Evolutionary conservation across 768 basidiomycete species (phyloP), one percentile per base, ranked within the genome.

Genomic region (Lactarius deliciosus): DNA sequence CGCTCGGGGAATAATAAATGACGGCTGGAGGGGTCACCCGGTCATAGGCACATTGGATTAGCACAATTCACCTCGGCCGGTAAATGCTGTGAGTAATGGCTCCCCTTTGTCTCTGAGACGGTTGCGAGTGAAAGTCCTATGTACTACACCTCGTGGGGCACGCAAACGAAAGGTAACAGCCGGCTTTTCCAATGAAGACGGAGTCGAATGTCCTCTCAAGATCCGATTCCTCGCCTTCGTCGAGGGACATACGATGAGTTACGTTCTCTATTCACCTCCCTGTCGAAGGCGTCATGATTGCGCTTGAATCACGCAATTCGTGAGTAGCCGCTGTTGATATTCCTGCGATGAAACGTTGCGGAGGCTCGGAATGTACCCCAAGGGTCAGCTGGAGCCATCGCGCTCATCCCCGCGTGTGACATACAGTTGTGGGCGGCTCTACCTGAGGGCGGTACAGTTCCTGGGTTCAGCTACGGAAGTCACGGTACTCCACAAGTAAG

Each of bases 351-450:
- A 50, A 50, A 50, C 22, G 47, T 13, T 22, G 30, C 20, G n/a
- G 1, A 47, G 10, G 18, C 47, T 47, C 45, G 20, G 45, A 47
- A 47, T 47, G 45, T n/a, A 47, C 9, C 9, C 30, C 15, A 16
- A 54, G 54, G 54, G 54, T 32, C 54, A 56, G 18, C 54, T 56
- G 30, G 16, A 56, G 54, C 3, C 30, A 28, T 30, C 28, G 54
- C 47, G 22, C 47, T 50, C 22, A 15, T 32, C 6, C 15, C 47
- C 2, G 7, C 9, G 32, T 56, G 32, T 56, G 55, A 56, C 30
- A 56, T 56, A 56, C 30, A 56, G 22, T 53, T 25, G 50, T 53
- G 50, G 50, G 50, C 50, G 22, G 50, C 22, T 53, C 22, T 53
- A 25, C 50, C 25, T 11, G 47, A 50, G 22, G 22, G 47, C 22